Evolutionary conservation across 345 rosid species (phyloP).

Genomic region (Syzygium aromaticum): DNA sequence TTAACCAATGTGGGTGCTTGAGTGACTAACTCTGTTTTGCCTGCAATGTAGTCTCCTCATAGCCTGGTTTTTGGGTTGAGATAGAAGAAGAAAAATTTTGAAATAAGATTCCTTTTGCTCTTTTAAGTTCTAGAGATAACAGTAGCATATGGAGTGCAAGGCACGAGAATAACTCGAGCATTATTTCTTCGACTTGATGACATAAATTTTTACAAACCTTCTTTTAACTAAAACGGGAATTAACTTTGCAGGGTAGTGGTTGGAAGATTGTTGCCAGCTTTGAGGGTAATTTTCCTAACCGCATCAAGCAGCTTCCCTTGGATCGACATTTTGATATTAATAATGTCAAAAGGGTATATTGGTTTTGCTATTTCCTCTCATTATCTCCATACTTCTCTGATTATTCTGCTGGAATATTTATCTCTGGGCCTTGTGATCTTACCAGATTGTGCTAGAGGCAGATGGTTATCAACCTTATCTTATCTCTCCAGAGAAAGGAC

Average conservation of each 20-base stretch:
- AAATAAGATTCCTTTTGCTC: neutral
- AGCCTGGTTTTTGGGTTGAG: neutral
- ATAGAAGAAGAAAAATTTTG: neutral
- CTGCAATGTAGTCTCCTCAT: neutral
- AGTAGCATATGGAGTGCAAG: neutral
- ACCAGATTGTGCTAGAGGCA: constrained; percentile 46
- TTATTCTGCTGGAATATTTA: neutral
- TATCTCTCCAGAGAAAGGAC: constrained; percentile 50
- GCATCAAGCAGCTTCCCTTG: constrained; percentile 48
- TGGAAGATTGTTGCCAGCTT: constrained; percentile 48
- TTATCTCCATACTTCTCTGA: neutral
- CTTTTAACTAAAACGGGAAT: neutral
- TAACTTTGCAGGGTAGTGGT: constrained; percentile 33
- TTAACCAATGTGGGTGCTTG: neutral
- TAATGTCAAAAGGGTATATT: constrained; percentile 41
- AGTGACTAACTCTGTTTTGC: neutral
- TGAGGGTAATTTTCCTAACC: constrained; percentile 45
- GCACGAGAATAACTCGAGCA: neutral
- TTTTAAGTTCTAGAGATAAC: neutral
- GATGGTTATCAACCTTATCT: constrained; percentile 57
- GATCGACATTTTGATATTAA: constrained; percentile 44
- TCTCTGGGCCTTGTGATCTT: neutral
- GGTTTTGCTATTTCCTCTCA: neutral
- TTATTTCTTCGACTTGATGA: neutral
- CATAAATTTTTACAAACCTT: neutral